Base-by-base conservation (phyloP, 139 green algal species). In the Micractinium sp. region DNA sequence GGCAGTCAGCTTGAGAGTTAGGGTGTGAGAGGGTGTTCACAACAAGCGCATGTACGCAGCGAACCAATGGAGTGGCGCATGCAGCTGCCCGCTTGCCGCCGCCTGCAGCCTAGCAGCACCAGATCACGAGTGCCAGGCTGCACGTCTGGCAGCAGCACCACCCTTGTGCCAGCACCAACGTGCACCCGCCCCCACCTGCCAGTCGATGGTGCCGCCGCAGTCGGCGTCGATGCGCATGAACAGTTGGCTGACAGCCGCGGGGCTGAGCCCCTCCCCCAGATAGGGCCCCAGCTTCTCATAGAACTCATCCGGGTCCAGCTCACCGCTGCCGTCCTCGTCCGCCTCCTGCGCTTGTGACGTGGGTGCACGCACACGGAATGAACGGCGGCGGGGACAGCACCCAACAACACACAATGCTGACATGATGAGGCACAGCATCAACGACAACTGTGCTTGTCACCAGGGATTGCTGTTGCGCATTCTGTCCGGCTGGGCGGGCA, bases 151-250 rank as follows among this genome's bases (percentile, higher is more conserved):
- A 56, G 47, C 47, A 56, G 7, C 47, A 5, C 5, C 47, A 36
- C 22, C 19, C 35, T 56, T 16, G 2, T 82, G 76, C 20, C 74
- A 29, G 76, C 76, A 36, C 15, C 18, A 41, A n/a, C 73, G 27
- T 41, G 73, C 73, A 79, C 3, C 23, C 22, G 15, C 29, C 96
- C 95, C 95, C 94, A 53, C 63, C 92, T 67, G 94, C 96, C 96
- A 98, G 90, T 97, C 95, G 16, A 98, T 95, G 25, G 95, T 97
- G n/a, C 96, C 95, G 39, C 96, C 95, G 60, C 95, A 96, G 81
- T 98, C 95, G 36, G 96, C 96, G 89, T 98, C 96, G 80, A 98
- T 98, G 86, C 97, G 97, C 93, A 98, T 95, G 81, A 98, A 98
- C 63, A 97, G 93, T 90, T 98, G 95, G 23, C 83, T 90, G 27